phyloP scores from a whole-genome alignment of 345 rosid species.

The Zanthoxylum bungeanum region DNA sequence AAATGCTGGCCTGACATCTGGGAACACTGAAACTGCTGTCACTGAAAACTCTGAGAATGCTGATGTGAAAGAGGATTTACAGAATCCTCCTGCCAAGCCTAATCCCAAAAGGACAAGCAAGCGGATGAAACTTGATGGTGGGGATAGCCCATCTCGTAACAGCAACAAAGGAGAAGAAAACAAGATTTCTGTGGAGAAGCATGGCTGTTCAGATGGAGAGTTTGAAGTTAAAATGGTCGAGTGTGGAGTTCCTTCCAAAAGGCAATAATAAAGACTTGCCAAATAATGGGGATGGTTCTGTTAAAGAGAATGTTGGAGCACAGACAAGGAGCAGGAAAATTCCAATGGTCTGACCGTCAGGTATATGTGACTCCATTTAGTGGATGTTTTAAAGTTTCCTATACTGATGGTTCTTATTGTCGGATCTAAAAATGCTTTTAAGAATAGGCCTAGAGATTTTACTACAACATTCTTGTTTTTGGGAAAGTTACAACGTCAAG shows the following conservation, averaged over 20 bases:
- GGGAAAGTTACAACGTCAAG: too few species aligned
- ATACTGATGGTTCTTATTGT: too few species aligned
- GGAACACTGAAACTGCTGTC: neutral
- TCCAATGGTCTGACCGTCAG: too few species aligned
- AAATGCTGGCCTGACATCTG: neutral
- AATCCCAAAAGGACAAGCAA: conserved; percentile 1
- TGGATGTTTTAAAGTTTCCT: too few species aligned
- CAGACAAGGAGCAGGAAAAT: too few species aligned
- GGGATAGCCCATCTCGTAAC: neutral
- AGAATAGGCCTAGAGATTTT: too few species aligned
- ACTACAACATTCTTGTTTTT: too few species aligned
- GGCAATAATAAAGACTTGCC: neutral
- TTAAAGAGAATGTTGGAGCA: too few species aligned
- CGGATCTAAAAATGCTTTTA: too few species aligned
- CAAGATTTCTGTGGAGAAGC: conserved; percentile 8
- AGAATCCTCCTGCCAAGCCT: neutral
- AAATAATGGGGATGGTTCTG: neutral
- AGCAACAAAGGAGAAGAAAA: neutral
- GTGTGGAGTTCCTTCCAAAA: neutral
- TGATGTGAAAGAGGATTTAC: conserved; percentile 7
- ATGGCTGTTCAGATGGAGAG: neutral
- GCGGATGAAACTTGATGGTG: conserved; percentile 8
- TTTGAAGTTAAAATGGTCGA: neutral
- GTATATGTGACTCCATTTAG: too few species aligned
- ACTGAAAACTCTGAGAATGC: neutral